Evolutionary conservation across 169 alveolate genomes (phyloP).

Genomic region (Perkinsus olseni): DNA sequence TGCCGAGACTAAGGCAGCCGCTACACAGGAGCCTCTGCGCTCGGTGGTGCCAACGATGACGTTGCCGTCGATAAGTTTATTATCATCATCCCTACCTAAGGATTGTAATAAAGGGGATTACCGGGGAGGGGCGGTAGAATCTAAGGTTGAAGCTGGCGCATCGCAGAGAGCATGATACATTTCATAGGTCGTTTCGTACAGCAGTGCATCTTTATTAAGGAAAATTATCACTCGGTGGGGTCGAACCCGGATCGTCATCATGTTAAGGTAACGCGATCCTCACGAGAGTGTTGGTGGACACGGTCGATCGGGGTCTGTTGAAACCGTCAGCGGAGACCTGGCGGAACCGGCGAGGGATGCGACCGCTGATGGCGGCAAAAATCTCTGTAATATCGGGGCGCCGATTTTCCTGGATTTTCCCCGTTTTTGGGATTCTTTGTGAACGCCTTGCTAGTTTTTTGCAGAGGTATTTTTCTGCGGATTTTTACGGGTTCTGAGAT

Average conservation of each 20-base stretch:
- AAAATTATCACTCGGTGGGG: not conserved
- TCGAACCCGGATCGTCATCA: not conserved
- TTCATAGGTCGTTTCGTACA: too few species aligned
- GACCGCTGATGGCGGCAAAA: not conserved
- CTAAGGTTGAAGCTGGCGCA: not conserved
- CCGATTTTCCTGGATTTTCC: too few species aligned
- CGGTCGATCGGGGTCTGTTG: not conserved
- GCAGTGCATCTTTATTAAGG: not conserved
- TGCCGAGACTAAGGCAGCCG: too few species aligned
- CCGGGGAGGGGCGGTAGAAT: not conserved
- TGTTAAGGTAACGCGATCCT: not conserved
- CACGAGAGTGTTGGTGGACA: not conserved
- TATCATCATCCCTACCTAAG: not conserved
- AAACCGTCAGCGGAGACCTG: not conserved
- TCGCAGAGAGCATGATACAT: too few species aligned
- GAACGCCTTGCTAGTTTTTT: too few species aligned
- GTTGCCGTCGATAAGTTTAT: not conserved
- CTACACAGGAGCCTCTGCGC: not conserved
- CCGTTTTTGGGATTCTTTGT: too few species aligned
- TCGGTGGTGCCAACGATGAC: not conserved
- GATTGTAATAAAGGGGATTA: not conserved
- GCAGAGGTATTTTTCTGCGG: too few species aligned
- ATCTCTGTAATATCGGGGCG: not conserved
- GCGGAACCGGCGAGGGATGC: not conserved
- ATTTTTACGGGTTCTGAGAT: too few species aligned